Evolutionary conservation across 2,329 filamentous ascomycete genomes (phyloP).

Genomic region (Sordariomycetes sp.): DNA sequence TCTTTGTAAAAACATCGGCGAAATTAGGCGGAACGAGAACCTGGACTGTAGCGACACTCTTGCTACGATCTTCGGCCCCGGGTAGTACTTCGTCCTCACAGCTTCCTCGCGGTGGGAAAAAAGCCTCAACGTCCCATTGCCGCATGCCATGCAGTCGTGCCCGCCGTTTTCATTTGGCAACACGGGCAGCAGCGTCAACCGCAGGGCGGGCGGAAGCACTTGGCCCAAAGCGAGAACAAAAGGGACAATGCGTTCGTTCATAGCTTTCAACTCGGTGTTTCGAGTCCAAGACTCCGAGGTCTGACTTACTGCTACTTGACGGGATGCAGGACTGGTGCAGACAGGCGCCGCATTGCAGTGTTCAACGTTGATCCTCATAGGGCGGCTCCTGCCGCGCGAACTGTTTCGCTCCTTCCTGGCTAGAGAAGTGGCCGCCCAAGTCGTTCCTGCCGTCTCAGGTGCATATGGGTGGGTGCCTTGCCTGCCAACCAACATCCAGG

Average conservation of each 20-base stretch:
- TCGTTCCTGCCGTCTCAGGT: not conserved
- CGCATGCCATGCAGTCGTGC: not conserved
- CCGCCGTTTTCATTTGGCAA: not conserved
- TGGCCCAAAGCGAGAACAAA: not conserved
- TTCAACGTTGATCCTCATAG: not conserved
- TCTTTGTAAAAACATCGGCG: no score
- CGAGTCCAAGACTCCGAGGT: not conserved
- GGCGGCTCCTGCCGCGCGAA: not conserved
- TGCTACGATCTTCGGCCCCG: not conserved
- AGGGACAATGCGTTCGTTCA: no score
- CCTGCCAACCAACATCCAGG: not conserved
- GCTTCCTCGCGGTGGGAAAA: not conserved
- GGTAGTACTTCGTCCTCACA: no score
- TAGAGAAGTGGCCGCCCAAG: not conserved
- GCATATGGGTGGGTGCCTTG: not conserved
- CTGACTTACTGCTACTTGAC: not conserved
- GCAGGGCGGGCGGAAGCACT: not conserved
- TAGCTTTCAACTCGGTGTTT: not conserved
- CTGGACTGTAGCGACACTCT: no score
- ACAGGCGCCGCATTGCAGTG: not conserved
- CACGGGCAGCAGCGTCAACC: not conserved
- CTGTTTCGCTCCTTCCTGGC: not conserved
- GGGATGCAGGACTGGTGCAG: not conserved
- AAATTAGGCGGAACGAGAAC: no score
- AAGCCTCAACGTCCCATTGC: not conserved